Base-by-base conservation (phyloP, 1,284 basidiomycete species). In the Erythrobasidium hasegawianum region DNA sequence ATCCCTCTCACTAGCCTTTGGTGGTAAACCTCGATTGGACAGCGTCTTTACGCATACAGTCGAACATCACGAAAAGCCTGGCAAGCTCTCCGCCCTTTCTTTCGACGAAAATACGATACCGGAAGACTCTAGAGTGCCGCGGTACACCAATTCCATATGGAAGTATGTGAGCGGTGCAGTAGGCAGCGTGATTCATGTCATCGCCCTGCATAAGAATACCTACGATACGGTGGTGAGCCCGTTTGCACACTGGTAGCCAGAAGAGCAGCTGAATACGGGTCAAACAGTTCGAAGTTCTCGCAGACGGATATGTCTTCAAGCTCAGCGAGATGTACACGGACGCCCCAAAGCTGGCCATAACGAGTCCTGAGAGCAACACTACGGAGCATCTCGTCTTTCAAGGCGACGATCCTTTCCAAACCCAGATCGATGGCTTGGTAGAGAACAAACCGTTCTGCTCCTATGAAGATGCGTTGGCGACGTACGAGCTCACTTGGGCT, bases 151-250 rank as follows among this genome's bases (percentile, higher is more conserved):
- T 11, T 74, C 77, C 1, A 74, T 72, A 27, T 79, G 89, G 90
- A 95, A 95, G 81, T 95, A 95, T 76, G 85, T 88, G 68, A 89
- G 83, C 71, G 92, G 92, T 18, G 92, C 91, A 39, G 88, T 95
- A 22, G 92, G 92, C 14, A 88, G 84, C 68, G 87, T 96, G 78
- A 89, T 84, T 22, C 92, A 95, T 75, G 82, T 88, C 43, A 88
- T 88, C 64, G 88, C 88, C 18, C 83, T 96, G 40, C 92, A 95
- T 76, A 92, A 90, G 64, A 85, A 82, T 69, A 86, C 90, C 76
- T 96, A 96, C 79, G 88, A 88, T 73, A 94, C 92, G 76, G 92
- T 95, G 24, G 43, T 47, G 14, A n/a, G 43, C 43, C 26, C 52
- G 4, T 33, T 33, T 33, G 33, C 4, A 33, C 33, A 33, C n/a